phyloP scores from a whole-genome alignment of 78 protist species.

The Polysphondylium violaceum region DNA sequence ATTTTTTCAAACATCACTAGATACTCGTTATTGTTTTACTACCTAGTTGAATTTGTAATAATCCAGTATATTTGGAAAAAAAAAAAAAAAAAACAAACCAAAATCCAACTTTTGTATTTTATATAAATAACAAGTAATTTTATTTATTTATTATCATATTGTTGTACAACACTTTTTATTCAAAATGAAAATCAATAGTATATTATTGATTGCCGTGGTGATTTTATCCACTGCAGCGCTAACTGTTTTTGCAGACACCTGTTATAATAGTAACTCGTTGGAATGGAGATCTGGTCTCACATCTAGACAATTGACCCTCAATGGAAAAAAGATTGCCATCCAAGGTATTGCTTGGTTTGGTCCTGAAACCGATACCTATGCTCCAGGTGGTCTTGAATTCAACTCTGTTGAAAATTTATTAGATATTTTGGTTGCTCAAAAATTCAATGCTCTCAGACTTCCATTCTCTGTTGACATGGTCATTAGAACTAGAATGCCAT shows the following conservation, averaged over 20 bases:
- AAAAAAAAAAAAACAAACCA: neutral
- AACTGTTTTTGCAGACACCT: neutral
- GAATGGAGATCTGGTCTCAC: constrained; percentile 26
- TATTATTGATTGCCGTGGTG: neutral
- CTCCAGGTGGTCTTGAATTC: constrained; percentile 65
- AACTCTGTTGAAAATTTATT: constrained; percentile 48
- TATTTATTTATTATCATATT: neutral
- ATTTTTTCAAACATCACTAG: neutral
- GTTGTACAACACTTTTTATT: neutral
- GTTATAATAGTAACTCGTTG: neutral
- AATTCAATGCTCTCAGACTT: constrained; percentile 81
- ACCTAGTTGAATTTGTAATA: neutral
- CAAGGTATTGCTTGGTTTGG: constrained; percentile 83
- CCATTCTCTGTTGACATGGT: constrained; percentile 81
- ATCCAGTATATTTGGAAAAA: too few relatives aligned
- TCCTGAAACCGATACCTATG: constrained; percentile 38
- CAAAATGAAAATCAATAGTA: neutral
- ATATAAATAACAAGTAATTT: neutral
- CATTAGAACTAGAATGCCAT: constrained; percentile 19
- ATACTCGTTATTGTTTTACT: neutral
- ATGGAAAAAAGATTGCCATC: constrained; percentile 1
- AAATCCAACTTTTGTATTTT: too few relatives aligned
- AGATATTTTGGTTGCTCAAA: constrained; percentile 32
- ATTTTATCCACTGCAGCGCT: neutral
- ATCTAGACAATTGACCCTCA: constrained; percentile 1